These are phyloP conservation scores for Ophiostoma sp. DNA, from an alignment of 2,329 filamentous ascomycete species.

Conservation along the genomic window DNA sequence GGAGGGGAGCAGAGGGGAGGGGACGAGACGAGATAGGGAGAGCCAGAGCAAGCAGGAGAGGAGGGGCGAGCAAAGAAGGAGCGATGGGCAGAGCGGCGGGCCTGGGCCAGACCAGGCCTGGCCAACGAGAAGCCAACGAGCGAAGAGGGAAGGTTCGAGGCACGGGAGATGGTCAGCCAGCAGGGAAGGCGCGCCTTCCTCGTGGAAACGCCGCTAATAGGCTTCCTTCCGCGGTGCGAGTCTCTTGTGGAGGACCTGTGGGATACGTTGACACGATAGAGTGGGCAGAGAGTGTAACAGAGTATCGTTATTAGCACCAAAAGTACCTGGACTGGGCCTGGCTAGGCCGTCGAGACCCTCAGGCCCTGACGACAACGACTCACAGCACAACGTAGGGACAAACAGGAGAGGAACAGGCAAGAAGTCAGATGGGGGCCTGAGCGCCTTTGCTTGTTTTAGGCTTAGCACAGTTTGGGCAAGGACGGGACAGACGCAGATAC, in stretches of 20 bases:
- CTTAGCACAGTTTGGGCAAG: not conserved
- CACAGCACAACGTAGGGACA: not conserved
- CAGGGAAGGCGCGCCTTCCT: constrained; percentile 3
- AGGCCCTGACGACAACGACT: not conserved
- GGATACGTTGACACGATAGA: not conserved
- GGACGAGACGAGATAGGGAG: constrained; percentile 11
- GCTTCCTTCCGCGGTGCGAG: constrained; percentile 2
- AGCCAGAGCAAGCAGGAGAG: not conserved
- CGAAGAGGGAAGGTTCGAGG: constrained; percentile 25
- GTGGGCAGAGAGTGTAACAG: not conserved
- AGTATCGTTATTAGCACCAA: not conserved
- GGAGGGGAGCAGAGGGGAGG: not conserved
- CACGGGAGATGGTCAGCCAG: constrained; percentile 20
- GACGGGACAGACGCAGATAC: not conserved
- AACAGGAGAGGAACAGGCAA: not conserved
- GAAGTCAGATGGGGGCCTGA: constrained; percentile 8
- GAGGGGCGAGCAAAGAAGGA: constrained; percentile 18
- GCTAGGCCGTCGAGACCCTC: not conserved
- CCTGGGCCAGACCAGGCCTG: not conserved
- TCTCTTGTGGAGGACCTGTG: no score
- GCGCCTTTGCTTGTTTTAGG: constrained; percentile 15
- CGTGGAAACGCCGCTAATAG: constrained; percentile 6
- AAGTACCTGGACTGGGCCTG: not conserved
- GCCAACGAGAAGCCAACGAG: constrained; percentile 2
- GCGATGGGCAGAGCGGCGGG: constrained; percentile 8